Conservation (phyloP, 176 grass and related monocot species). For the Chloris gayana region DNA sequence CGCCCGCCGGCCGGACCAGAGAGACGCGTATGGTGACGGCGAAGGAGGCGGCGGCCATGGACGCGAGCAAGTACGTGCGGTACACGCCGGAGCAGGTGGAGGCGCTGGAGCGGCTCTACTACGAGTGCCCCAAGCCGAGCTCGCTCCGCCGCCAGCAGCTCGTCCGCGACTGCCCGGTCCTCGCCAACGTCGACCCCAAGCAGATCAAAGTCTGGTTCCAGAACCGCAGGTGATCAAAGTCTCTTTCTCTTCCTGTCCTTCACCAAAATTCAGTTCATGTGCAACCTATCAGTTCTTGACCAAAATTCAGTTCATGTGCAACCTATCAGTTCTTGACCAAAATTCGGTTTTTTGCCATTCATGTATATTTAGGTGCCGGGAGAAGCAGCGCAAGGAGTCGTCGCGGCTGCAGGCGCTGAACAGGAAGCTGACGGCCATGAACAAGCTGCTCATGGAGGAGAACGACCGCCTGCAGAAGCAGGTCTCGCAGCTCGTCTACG, state of each 20-base stretch:
- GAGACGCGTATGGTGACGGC: slow-evolving; percentile 51
- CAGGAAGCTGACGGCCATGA: slow-evolving; percentile 82
- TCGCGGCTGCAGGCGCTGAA: slow-evolving; percentile 66
- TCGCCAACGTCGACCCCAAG: slow-evolving; percentile 73
- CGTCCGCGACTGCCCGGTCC: slow-evolving; percentile 66
- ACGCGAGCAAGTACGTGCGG: slow-evolving; percentile 78
- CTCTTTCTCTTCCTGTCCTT: too few species aligned
- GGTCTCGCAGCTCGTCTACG: slow-evolving; percentile 71
- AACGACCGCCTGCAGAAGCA: slow-evolving; percentile 91
- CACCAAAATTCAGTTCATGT: too few species aligned
- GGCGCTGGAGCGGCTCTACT: slow-evolving; percentile 75
- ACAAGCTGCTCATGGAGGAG: slow-evolving; percentile 94
- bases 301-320: too few species aligned
- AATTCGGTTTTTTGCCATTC: neutral
- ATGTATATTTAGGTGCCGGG: slow-evolving; percentile 52
- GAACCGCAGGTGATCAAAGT: slow-evolving; percentile 49
- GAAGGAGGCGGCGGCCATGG: slow-evolving; percentile 56
- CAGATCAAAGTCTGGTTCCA: slow-evolving; percentile 97
- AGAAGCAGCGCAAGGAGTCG: slow-evolving; percentile 88
- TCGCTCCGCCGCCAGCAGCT: slow-evolving; percentile 82
- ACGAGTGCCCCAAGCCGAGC: slow-evolving; percentile 80
- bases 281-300: too few species aligned
- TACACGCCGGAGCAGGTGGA: slow-evolving; percentile 92
- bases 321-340: neutral
- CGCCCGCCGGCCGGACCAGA: neutral